These are phyloP conservation scores for Debaryomyces castellii DNA, from an alignment of 805 yeast genomes.

Conservation along the genomic window DNA sequence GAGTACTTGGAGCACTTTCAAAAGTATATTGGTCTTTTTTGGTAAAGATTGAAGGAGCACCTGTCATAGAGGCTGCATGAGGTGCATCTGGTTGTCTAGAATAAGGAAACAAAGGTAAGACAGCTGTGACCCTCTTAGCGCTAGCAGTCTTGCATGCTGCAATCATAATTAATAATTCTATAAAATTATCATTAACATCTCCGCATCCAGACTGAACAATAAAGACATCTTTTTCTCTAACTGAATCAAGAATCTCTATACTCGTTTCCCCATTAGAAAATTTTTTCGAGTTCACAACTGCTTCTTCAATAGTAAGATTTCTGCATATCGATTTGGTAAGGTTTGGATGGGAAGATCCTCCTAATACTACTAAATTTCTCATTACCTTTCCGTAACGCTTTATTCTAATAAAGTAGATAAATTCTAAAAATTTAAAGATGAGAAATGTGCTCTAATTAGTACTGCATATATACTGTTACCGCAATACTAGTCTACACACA, in stretches of 20 bases:
- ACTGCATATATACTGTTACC: background rate
- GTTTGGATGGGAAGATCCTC: conserved; percentile 87
- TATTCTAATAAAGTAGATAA: background rate
- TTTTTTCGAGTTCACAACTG: conserved; percentile 62
- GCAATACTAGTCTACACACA: too few species aligned
- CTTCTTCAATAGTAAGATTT: conserved; percentile 71
- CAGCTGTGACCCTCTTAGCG: conserved; percentile 86
- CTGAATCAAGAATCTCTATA: conserved; percentile 81
- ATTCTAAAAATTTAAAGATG: background rate
- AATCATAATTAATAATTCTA: conserved; percentile 78
- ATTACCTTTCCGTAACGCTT: conserved; percentile 30
- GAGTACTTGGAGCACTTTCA: conserved; percentile 54
- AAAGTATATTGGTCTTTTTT: conserved; percentile 42
- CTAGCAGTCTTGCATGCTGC: conserved; percentile 94
- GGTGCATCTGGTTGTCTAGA: conserved; percentile 96
- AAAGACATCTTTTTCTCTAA: conserved; percentile 93
- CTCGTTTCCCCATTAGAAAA: conserved; percentile 91
- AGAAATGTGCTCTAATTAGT: background rate
- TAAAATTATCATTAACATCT: conserved; percentile 80
- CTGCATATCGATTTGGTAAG: conserved; percentile 75
- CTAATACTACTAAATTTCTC: conserved; percentile 84
- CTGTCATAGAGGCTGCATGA: conserved; percentile 59
- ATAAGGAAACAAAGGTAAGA: conserved; percentile 90
- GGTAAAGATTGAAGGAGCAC: conserved; percentile 56
- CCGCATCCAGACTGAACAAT: conserved; percentile 88